These are phyloP conservation scores for Sophora flavescens DNA, from an alignment of 306 rosid species.

Conservation along the genomic window DNA sequence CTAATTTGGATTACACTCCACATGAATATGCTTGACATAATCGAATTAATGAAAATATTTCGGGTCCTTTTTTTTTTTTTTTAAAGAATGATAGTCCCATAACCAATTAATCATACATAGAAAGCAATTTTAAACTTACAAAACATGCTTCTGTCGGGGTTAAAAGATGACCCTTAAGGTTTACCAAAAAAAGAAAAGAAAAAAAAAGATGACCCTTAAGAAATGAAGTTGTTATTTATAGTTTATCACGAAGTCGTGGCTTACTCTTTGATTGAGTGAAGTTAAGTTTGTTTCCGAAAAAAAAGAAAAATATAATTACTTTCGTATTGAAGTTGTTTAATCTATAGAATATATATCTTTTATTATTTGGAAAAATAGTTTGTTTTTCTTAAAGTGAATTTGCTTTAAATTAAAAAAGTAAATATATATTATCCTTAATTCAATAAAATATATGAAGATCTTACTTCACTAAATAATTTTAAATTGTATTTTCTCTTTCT, in stretches of 20 bases:
- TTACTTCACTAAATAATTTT: too few relatives aligned
- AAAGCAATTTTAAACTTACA: neutral
- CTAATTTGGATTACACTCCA: too few relatives aligned
- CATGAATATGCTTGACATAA: neutral
- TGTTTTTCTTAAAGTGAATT: too few relatives aligned
- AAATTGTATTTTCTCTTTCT: too few relatives aligned
- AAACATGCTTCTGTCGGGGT: neutral
- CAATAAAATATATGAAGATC: too few relatives aligned
- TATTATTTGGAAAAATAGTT: too few relatives aligned
- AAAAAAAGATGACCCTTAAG: neutral
- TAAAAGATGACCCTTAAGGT: neutral
- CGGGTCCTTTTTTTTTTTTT: too few relatives aligned
- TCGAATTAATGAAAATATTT: too few relatives aligned
- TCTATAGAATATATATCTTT: neutral
- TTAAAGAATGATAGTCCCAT: too few relatives aligned
- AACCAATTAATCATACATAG: neutral
- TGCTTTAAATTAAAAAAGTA: too few relatives aligned
- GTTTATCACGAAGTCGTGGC: neutral
- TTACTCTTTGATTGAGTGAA: conserved; percentile 2
- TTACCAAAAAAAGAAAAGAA: too few relatives aligned
- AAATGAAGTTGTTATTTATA: neutral
- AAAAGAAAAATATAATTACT: neutral
- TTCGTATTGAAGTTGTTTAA: neutral
- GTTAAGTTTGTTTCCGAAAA: neutral
- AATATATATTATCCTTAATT: too few relatives aligned